A percentile compares a stretch with the other conserved stretches of the same genome.
phyloP scores from a whole-genome alignment of 2,329 filamentous ascomycete genomes.

The Cladosporium austrohemisphaericum region DNA sequence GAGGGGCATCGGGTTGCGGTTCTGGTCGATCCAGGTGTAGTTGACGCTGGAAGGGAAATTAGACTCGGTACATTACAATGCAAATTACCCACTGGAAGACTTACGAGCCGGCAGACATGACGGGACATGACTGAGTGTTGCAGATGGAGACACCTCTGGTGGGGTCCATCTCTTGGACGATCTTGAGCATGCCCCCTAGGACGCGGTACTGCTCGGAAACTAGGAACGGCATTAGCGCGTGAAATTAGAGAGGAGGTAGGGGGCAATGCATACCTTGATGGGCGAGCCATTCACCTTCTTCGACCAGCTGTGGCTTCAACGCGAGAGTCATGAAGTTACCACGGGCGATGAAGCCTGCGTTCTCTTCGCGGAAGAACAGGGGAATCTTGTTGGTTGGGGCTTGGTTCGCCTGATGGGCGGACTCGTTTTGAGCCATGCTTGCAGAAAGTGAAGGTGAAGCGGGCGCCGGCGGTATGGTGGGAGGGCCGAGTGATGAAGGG shows the following conservation, averaged over 20 bases:
- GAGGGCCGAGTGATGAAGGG: slow-evolving; percentile 27
- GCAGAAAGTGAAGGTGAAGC: slow-evolving; percentile 49
- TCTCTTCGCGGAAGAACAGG: slow-evolving; percentile 69
- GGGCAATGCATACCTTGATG: slow-evolving; percentile 69
- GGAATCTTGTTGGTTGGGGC: slow-evolving; percentile 58
- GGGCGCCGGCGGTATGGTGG: slow-evolving; percentile 30
- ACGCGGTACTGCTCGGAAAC: slow-evolving; percentile 91
- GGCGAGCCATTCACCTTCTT: slow-evolving; percentile 91
- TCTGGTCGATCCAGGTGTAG: slow-evolving; percentile 92
- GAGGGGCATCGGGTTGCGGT: slow-evolving; percentile 83
- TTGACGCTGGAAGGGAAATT: slow-evolving; percentile 62
- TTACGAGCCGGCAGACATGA: slow-evolving; percentile 91
- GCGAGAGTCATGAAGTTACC: slow-evolving; percentile 97
- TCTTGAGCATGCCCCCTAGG: slow-evolving; percentile 81
- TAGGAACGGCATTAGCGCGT: slow-evolving; percentile 36
- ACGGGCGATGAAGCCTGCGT: slow-evolving; percentile 85
- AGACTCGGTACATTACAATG: no score
- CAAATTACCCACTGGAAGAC: slow-evolving; percentile 46
- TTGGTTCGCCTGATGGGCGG: slow-evolving; percentile 38
- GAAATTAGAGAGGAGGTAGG: no score
- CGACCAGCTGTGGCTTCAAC: slow-evolving; percentile 86
- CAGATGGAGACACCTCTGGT: slow-evolving; percentile 72
- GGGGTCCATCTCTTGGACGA: slow-evolving; percentile 81
- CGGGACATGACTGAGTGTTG: slow-evolving; percentile 77
- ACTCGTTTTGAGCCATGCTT: slow-evolving; percentile 66